phyloP scores from a whole-genome alignment of 768 basidiomycete genomes.

The Daedaleopsis nitida region DNA sequence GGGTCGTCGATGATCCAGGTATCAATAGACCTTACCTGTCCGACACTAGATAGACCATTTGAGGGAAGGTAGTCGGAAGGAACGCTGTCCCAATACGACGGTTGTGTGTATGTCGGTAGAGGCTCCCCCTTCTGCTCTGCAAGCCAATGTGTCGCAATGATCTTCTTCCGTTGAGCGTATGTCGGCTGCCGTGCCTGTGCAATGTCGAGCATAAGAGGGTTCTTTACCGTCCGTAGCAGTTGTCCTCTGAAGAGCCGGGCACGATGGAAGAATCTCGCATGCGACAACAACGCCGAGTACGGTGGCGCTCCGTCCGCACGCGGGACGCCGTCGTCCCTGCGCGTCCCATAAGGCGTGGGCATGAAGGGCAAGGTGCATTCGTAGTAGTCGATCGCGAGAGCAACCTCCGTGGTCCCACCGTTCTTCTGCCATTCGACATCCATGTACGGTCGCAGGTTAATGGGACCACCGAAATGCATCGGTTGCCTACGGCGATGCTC shows the following conservation, averaged over 20 bases:
- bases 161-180: conserved; percentile 21
- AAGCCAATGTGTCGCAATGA: conserved; percentile 26
- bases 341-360: conserved; percentile 35
- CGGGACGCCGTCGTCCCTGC: conserved; percentile 32
- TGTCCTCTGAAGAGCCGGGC: conserved; percentile 41
- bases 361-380: conserved; percentile 48
- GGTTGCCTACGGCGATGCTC: conserved; percentile 49
- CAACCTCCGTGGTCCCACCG: conserved; percentile 49
- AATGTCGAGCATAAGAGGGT: conserved; percentile 53
- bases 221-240: conserved; percentile 33
- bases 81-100: conserved; percentile 1
- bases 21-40: conserved; percentile 20
- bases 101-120: not conserved
- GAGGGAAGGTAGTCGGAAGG: conserved; percentile 22
- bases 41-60: conserved; percentile 27
- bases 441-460: conserved; percentile 54
- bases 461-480: conserved; percentile 48
- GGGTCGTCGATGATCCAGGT: not conserved
- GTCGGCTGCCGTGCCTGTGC: conserved; percentile 25
- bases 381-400: conserved; percentile 45
- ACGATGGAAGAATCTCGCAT: conserved; percentile 49
- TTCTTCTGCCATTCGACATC: conserved; percentile 46
- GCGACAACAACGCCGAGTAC: conserved; percentile 44
- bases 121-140: conserved; percentile 9
- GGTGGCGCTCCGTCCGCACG: conserved; percentile 43